These are phyloP conservation scores for Globisporangium nodosum DNA, from an alignment of 352 stramenopile species.

Conservation along the genomic window DNA sequence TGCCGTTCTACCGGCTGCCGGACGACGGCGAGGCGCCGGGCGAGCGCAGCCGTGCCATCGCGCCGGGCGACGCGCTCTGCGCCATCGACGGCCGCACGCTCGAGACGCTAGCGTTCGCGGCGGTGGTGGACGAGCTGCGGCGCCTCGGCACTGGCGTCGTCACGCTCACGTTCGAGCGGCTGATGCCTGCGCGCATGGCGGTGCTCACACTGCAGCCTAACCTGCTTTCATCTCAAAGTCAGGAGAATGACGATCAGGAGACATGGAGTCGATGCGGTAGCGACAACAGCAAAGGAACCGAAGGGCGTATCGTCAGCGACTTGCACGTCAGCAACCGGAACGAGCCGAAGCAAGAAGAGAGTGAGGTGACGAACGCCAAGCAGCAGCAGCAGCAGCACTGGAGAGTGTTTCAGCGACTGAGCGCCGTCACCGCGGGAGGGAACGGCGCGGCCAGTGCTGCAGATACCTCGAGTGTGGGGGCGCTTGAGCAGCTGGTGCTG, in stretches of 20 bases:
- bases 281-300: slow-evolving; percentile 7
- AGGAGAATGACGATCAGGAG: not conserved
- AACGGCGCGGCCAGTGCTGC: not conserved
- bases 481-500: slow-evolving; percentile 14
- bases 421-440: slow-evolving; percentile 8
- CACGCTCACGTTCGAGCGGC: slow-evolving; percentile 38
- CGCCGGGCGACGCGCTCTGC: slow-evolving; percentile 39
- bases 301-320: not conserved
- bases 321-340: not conserved
- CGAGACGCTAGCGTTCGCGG: slow-evolving; percentile 25
- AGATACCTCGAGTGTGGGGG: not conserved
- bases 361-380: not conserved
- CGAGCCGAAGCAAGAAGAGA: not conserved
- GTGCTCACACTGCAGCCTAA: not conserved
- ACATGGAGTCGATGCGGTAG: slow-evolving; percentile 8
- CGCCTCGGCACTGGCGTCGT: slow-evolving; percentile 30
- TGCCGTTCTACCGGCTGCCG: slow-evolving; percentile 68
- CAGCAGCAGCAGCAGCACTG: slow-evolving; percentile 23
- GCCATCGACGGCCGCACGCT: slow-evolving; percentile 39
- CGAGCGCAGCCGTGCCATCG: slow-evolving; percentile 47
- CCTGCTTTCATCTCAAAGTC: not conserved
- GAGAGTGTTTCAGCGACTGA: slow-evolving; percentile 35
- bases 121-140: slow-evolving; percentile 61
- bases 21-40: slow-evolving; percentile 41
- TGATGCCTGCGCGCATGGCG: not conserved